Conservation (phyloP, 2,329 filamentous ascomycete genomes). For the Escovopsis sp. region DNA sequence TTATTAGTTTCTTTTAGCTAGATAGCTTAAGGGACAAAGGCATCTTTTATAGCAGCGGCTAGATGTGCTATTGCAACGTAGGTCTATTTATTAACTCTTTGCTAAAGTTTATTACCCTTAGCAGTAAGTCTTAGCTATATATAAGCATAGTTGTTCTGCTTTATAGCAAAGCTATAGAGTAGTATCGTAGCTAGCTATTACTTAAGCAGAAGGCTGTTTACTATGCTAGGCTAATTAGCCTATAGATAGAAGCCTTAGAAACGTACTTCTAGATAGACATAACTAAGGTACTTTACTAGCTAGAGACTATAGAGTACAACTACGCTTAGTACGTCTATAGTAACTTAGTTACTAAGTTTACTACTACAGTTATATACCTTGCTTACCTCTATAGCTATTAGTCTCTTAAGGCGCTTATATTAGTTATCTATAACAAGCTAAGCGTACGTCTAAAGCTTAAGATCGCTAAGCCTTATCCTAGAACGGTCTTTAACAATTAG, state of each 20-base stretch:
- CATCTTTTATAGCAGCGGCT: neutral
- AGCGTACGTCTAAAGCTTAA: neutral
- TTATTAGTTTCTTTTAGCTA: neutral
- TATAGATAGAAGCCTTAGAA: neutral
- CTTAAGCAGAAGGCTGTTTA: no score
- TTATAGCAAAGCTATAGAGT: slow-evolving; percentile 1
- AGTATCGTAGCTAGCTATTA: neutral
- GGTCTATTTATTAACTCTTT: no score
- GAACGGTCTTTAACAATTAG: neutral
- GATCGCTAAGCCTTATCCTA: neutral
- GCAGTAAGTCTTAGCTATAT: neutral
- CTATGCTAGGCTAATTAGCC: no score
- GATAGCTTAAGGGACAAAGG: neutral
- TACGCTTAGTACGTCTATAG: neutral
- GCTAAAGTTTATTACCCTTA: neutral
- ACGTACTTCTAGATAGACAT: no score
- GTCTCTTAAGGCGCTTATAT: no score
- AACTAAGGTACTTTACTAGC: no score
- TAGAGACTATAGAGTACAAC: no score
- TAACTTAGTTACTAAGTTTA: no score
- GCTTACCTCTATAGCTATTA: no score
- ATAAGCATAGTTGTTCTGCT: slow-evolving; percentile 1
- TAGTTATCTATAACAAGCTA: no score
- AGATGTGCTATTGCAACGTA: neutral
- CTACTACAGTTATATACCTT: no score